These are phyloP conservation scores for Aspergillus affinis DNA, from an alignment of 495 filamentous ascomycete genomes.

Conservation along the genomic window DNA sequence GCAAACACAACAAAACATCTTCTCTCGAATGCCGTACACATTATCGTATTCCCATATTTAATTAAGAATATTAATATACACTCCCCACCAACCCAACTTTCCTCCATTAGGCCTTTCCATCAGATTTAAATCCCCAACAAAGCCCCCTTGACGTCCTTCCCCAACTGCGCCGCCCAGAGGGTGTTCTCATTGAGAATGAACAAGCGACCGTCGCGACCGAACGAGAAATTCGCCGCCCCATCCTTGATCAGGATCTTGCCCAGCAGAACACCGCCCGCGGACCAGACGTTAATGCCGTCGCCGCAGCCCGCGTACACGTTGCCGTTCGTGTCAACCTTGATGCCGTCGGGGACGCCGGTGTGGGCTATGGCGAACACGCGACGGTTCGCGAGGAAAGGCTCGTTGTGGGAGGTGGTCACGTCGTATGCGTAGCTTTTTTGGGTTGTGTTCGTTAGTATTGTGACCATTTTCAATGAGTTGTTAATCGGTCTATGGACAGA, in stretches of 20 bases:
- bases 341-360: slow-evolving; percentile 56
- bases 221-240: slow-evolving; percentile 45
- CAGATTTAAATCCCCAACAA: slow-evolving; percentile 20
- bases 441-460: too few species aligned
- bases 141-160: slow-evolving; percentile 27
- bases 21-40: too few species aligned
- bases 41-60: too few species aligned
- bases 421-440: slow-evolving; percentile 30
- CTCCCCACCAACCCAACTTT: too few species aligned
- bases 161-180: slow-evolving; percentile 39
- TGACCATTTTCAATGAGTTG: too few species aligned
- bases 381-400: slow-evolving; percentile 48
- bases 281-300: slow-evolving; percentile 64
- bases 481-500: too few species aligned
- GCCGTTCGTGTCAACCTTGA: slow-evolving; percentile 59
- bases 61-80: too few species aligned
- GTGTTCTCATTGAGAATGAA: slow-evolving; percentile 45
- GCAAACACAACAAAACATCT: too few species aligned
- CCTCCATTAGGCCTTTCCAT: too few species aligned
- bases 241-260: slow-evolving; percentile 51
- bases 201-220: slow-evolving; percentile 42
- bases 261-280: slow-evolving; percentile 51
- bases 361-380: slow-evolving; percentile 60
- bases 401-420: slow-evolving; percentile 18
- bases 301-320: slow-evolving; percentile 63